Evolutionary conservation across 176 grass and related monocot genomes (phyloP), one percentile per base, ranked within the genome.

Genomic region (Calamus simplicifolius): DNA sequence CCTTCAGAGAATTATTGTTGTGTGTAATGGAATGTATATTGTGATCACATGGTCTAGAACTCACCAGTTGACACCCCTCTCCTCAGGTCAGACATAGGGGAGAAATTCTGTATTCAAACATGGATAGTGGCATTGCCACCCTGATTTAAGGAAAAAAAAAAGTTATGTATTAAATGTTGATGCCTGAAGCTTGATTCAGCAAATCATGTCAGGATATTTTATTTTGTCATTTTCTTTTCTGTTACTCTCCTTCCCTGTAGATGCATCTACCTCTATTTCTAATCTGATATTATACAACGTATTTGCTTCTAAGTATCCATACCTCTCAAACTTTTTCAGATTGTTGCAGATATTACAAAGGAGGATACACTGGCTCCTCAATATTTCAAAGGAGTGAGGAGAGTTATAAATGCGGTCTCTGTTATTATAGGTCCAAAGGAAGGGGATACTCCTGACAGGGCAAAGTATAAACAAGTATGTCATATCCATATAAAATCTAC

Each of bases 401-500:
- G 85, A 71, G 87, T 97, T 48, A 74, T 92, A 60, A 92, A 73
- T 74, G 81, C 87, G 51, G 78, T 91, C 48, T 97, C 93, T 73
- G 93, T 91, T 31, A 92, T 97, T 58, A 81, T 97, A 27, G 93
- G 93, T 27, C 93, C 93, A 50, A 97, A 91, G 82, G 93, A 97
- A 91, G 93, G 87, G 19, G 93, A 97, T 75, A 97, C 93, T 65
- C 87, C 87, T 60, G 93, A 97, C 59, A 86, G 81, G 52, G 80
- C 81, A 71, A 97, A 91, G 81, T 97, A 92, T 67, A 91, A 63
- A 10, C 93, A 97, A 81, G 93, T 92, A 85, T 48, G 82, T 68
- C 61, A 64, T 55, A 57, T 83, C 52, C 27, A 27, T 18, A 54
- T 48, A 19, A 50, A 18, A 43, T 43, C 8, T 43, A 13, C 10